Conservation (phyloP, 768 basidiomycete species). For the Mycena kentingensis region DNA sequence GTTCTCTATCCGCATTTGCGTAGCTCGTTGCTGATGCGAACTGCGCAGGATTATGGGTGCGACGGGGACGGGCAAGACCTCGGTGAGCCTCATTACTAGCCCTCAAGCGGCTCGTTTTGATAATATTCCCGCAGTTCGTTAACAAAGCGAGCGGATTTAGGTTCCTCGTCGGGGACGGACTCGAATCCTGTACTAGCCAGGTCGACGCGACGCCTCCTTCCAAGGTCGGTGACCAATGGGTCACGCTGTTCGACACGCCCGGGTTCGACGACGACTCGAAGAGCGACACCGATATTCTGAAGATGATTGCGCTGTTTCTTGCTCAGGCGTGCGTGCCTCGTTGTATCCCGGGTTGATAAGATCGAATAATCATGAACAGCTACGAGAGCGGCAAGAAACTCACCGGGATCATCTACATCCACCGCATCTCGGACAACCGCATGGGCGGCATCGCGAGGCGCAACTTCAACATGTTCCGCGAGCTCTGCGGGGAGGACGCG, state of each 20-base stretch:
- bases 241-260: constrained; percentile 29
- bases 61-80: constrained; percentile 11
- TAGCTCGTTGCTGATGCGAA: no score
- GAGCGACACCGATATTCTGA: constrained; percentile 40
- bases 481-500: constrained; percentile 42
- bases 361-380: constrained; percentile 1
- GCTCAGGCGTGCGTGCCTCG: no score
- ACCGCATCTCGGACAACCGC: constrained; percentile 36
- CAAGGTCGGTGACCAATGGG: constrained; percentile 20
- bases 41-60: constrained; percentile 13
- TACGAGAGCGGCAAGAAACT: constrained; percentile 7
- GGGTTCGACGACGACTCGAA: constrained; percentile 30
- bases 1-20: no score
- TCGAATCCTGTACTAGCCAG: constrained; percentile 36
- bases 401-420: constrained; percentile 39
- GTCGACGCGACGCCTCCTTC: constrained; percentile 10
- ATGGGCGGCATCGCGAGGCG: constrained; percentile 38
- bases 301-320: constrained; percentile 32
- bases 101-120: neutral
- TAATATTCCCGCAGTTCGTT: constrained; percentile 31
- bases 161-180: constrained; percentile 32
- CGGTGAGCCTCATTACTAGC: neutral
- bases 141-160: constrained; percentile 36
- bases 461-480: constrained; percentile 45
- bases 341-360: no score